Percentiles rank a stretch among this genome's conserved stretches.
phyloP scores from a whole-genome alignment of 306 rosid genomes.

The Urtica urens region DNA sequence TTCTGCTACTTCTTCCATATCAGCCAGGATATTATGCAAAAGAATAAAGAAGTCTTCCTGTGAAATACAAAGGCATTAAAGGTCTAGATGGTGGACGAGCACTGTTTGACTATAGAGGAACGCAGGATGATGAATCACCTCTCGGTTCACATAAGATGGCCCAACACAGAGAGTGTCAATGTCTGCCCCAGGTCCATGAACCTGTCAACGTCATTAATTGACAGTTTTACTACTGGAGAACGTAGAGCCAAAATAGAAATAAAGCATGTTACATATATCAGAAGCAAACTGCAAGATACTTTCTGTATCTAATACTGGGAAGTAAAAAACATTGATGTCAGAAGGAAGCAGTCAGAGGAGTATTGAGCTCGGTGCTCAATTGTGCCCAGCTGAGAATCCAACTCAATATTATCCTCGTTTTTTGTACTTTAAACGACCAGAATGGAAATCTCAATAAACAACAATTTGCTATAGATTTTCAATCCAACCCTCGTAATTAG shows the following conservation, averaged over 20 bases:
- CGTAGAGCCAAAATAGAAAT: background rate
- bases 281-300: too few species aligned
- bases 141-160: conserved; percentile 80
- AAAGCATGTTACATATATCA: too few species aligned
- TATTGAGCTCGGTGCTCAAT: too few species aligned
- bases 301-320: too few species aligned
- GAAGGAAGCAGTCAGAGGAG: too few species aligned
- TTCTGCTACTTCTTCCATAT: conserved; percentile 82
- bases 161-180: conserved; percentile 81
- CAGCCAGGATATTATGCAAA: conserved; percentile 66
- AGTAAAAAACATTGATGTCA: too few species aligned
- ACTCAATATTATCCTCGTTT: conserved; percentile 3
- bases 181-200: conserved; percentile 86
- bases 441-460: conserved; percentile 1
- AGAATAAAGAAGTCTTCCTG: conserved; percentile 82
- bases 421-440: conserved; percentile 3
- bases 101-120: conserved; percentile 9
- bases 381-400: background rate
- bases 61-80: conserved; percentile 17
- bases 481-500: conserved; percentile 2
- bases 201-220: conserved; percentile 37
- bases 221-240: conserved; percentile 11
- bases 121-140: conserved; percentile 30
- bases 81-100: conserved; percentile 9
- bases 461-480: background rate